These are phyloP conservation scores for Volvox africanus DNA, from an alignment of 139 green algal genomes.

Conservation along the genomic window DNA sequence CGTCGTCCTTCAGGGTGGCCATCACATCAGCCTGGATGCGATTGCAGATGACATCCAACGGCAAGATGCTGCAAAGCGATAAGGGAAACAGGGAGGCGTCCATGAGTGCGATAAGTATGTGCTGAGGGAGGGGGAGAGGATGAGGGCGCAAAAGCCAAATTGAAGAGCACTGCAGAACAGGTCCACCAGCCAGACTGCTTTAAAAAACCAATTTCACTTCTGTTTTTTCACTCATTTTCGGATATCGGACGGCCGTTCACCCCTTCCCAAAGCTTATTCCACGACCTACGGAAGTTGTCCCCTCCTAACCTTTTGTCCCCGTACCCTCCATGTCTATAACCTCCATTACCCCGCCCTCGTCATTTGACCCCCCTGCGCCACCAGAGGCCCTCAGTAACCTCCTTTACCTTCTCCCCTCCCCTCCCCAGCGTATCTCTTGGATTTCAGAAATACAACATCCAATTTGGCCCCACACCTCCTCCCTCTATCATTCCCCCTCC, in stretches of 20 bases:
- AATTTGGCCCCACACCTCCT: no score
- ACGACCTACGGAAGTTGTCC: not conserved
- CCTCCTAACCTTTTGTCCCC: no score
- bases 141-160: not conserved
- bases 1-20: slow-evolving; percentile 58
- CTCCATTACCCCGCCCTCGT: not conserved
- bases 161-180: not conserved
- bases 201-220: not conserved
- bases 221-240: not conserved
- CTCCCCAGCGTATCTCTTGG: not conserved
- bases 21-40: slow-evolving; percentile 63
- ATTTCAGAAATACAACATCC: no score
- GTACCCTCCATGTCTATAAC: not conserved
- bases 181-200: no score
- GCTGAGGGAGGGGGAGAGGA: not conserved
- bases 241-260: no score
- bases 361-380: no score
- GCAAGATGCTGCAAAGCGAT: slow-evolving; percentile 51
- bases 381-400: not conserved
- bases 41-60: slow-evolving; percentile 61
- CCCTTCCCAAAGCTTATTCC: no score
- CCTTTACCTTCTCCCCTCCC: not conserved
- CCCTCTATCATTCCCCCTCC: not conserved
- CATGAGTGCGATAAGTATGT: not conserved
- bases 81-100: not conserved